phyloP scores from a whole-genome alignment of 2,329 filamentous ascomycete species.

The Penicillium fuscoglaucum region DNA sequence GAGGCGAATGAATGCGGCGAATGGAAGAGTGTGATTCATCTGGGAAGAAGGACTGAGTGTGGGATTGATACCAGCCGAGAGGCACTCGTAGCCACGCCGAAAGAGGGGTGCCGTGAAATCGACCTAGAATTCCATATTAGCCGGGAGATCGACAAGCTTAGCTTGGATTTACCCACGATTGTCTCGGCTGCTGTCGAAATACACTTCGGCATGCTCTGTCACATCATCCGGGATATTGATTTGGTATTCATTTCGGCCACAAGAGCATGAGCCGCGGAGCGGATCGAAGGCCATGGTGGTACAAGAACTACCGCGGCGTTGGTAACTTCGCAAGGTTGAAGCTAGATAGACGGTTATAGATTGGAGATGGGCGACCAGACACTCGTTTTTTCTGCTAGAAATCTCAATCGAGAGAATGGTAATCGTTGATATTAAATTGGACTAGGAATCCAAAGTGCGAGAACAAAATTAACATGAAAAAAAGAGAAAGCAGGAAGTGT shows the following conservation, averaged over 20 bases:
- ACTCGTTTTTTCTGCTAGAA: neutral
- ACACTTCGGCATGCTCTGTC: slow-evolving; percentile 62
- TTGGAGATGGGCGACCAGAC: neutral
- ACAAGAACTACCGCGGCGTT: slow-evolving; percentile 12
- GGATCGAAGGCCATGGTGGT: slow-evolving; percentile 42
- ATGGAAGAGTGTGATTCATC: slow-evolving; percentile 73
- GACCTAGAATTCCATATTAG: slow-evolving; percentile 46
- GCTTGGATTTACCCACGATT: slow-evolving; percentile 64
- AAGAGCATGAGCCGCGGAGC: slow-evolving; percentile 77
- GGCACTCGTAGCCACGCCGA: slow-evolving; percentile 82
- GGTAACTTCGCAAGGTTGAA: neutral
- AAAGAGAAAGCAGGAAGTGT: slow-evolving; percentile 12
- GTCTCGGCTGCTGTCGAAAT: slow-evolving; percentile 69
- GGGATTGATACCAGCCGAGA: slow-evolving; percentile 74
- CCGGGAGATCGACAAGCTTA: slow-evolving; percentile 10
- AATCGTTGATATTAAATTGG: neutral
- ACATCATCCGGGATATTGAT: slow-evolving; percentile 66
- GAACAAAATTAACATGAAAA: neutral
- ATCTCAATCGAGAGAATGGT: neutral
- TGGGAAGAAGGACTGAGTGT: slow-evolving; percentile 71
- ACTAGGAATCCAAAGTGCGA: neutral
- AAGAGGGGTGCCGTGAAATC: slow-evolving; percentile 68
- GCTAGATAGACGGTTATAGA: neutral
- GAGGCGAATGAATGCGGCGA: slow-evolving; percentile 65
- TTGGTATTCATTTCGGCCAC: slow-evolving; percentile 80